phyloP scores from a whole-genome alignment of 257 asterid genomes.

The Plantago major region DNA sequence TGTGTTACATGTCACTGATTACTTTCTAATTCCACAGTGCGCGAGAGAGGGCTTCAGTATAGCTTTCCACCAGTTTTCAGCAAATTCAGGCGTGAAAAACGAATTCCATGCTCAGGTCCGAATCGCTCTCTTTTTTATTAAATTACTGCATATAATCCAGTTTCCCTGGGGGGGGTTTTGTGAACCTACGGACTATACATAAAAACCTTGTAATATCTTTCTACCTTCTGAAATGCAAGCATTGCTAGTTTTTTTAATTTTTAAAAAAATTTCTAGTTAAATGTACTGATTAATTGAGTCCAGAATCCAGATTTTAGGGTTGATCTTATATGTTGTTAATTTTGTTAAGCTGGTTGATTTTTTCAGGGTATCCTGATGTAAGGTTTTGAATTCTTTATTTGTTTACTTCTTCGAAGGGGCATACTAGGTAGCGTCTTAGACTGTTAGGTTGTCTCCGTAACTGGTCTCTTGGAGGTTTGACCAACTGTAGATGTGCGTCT shows the following conservation, averaged over 20 bases:
- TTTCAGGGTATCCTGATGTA: no score
- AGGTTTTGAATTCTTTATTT: no score
- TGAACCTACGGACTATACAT: background rate
- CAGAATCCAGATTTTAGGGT: slow-evolving; percentile 1
- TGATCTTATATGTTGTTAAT: slow-evolving; percentile 1
- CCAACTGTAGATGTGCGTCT: no score
- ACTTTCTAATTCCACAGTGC: slow-evolving; percentile 47
- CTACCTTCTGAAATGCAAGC: slow-evolving; percentile 4
- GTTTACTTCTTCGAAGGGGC: no score
- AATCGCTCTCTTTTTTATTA: slow-evolving; percentile 9
- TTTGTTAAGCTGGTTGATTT: slow-evolving; percentile 7
- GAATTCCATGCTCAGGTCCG: slow-evolving; percentile 87
- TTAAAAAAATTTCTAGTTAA: no score
- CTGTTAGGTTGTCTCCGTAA: no score
- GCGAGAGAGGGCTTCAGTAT: slow-evolving; percentile 65
- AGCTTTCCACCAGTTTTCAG: slow-evolving; percentile 68
- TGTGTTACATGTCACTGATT: slow-evolving; percentile 18
- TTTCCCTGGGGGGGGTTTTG: background rate
- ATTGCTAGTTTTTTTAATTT: no score
- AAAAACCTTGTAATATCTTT: slow-evolving; percentile 1
- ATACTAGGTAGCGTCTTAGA: no score
- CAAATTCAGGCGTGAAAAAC: slow-evolving; percentile 57
- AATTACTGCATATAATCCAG: background rate
- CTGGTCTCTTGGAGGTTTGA: no score
- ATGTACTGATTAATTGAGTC: background rate